phyloP scores from a whole-genome alignment of 2,329 filamentous ascomycete genomes.

The Aspergillus puulaauensis region DNA sequence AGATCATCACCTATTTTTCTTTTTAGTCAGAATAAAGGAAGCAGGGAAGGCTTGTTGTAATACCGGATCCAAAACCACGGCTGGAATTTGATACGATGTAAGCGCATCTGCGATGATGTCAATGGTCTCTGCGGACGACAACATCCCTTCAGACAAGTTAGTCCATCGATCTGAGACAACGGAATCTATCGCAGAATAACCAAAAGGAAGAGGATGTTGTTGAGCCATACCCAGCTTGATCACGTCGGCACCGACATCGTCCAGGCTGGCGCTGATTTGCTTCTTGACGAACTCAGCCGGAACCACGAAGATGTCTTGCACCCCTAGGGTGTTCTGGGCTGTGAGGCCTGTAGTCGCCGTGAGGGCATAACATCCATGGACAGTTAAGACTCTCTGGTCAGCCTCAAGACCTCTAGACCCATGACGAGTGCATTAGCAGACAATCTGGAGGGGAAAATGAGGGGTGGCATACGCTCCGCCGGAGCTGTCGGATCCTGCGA shows the following conservation, averaged over 20 bases:
- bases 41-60: constrained; percentile 16
- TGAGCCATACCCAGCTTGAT: constrained; percentile 74
- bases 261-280: constrained; percentile 81
- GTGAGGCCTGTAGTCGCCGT: constrained; percentile 93
- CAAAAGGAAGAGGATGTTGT: background rate
- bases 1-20: constrained; percentile 74
- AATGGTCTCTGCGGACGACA: constrained; percentile 71
- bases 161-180: background rate
- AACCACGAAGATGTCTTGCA: constrained; percentile 75
- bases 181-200: background rate
- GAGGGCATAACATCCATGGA: constrained; percentile 93
- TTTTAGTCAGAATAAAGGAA: constrained; percentile 10
- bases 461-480: constrained; percentile 72
- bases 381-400: constrained; percentile 90
- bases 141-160: constrained; percentile 63
- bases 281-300: constrained; percentile 77
- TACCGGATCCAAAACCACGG: constrained; percentile 74
- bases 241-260: constrained; percentile 83
- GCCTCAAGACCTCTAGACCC: constrained; percentile 78
- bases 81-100: constrained; percentile 55
- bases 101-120: constrained; percentile 66
- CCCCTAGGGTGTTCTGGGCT: constrained; percentile 89
- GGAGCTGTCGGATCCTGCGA: constrained; percentile 87
- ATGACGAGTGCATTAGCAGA: constrained; percentile 19
- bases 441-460: constrained; percentile 6